A percentile compares a stretch with the other conserved stretches of the same genome.
phyloP scores from a whole-genome alignment of 2,329 filamentous ascomycete species.

The Exserohilum rostratum region DNA sequence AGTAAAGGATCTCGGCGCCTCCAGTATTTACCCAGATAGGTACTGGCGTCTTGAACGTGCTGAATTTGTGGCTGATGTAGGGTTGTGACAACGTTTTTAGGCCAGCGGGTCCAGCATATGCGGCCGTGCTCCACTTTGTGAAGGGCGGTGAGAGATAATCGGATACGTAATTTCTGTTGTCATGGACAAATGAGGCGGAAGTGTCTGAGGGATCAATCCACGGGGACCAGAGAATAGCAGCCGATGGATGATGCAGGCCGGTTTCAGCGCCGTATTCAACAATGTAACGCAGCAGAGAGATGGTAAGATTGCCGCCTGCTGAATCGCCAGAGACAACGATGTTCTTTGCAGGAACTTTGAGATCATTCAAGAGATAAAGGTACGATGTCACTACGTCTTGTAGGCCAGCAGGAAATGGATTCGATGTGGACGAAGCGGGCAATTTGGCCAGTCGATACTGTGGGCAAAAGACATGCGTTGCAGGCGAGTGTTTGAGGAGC shows the following conservation, averaged over 20 bases:
- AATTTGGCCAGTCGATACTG: conserved; percentile 58
- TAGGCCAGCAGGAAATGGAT: conserved; percentile 58
- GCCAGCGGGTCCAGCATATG: conserved; percentile 39
- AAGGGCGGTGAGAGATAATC: conserved; percentile 53
- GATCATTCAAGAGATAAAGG: conserved; percentile 52
- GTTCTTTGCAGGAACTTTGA: conserved; percentile 48
- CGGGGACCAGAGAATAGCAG: conserved; percentile 53
- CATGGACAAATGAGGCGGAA: conserved; percentile 28
- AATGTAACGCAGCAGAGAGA: conserved; percentile 57
- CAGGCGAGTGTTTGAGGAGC: conserved; percentile 46
- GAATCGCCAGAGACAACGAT: conserved; percentile 58
- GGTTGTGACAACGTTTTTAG: conserved; percentile 24
- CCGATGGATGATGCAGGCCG: conserved; percentile 44
- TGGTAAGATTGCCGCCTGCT: conserved; percentile 56
- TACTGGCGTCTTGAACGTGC: conserved; percentile 48
- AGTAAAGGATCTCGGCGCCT: conserved; percentile 51
- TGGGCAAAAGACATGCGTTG: conserved; percentile 51
- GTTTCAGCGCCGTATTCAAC: conserved; percentile 46
- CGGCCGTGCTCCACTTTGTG: conserved; percentile 51
- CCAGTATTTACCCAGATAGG: conserved; percentile 54
- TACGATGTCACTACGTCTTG: conserved; percentile 58
- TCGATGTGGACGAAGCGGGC: conserved; percentile 40
- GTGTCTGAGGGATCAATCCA: conserved; percentile 49
- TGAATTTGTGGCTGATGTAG: conserved; percentile 48
- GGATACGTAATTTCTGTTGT: conserved; percentile 43